Evolutionary conservation across 2,329 filamentous ascomycete species (phyloP).

Genomic region (Verticillium dahliae): DNA sequence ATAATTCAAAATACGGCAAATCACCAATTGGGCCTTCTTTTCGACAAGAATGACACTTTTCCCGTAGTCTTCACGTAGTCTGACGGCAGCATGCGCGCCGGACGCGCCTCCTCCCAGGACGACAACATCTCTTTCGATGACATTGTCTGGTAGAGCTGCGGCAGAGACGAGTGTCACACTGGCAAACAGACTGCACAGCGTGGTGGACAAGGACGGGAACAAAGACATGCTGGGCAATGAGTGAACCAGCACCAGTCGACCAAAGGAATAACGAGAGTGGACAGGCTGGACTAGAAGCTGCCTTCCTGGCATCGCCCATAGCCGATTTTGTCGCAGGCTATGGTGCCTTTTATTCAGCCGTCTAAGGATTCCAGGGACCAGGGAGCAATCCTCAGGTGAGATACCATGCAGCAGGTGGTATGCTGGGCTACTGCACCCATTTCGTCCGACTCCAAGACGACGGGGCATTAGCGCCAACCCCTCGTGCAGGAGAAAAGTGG

Average conservation of each 20-base stretch:
- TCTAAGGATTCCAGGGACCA: neutral
- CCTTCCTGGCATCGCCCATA: neutral
- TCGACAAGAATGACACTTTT: conserved; percentile 28
- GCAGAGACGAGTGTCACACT: neutral
- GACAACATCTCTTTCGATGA: conserved; percentile 22
- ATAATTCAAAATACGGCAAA: neutral
- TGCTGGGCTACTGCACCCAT: neutral
- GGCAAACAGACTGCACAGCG: neutral
- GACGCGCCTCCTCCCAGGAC: conserved; percentile 29
- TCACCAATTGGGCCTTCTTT: conserved; percentile 22
- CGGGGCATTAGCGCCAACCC: neutral
- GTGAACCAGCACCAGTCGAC: neutral
- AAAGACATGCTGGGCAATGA: neutral
- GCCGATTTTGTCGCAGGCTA: neutral
- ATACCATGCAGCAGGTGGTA: neutral
- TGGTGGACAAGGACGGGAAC: neutral
- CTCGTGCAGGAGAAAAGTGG: neutral
- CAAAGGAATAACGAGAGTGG: neutral
- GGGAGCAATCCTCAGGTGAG: neutral
- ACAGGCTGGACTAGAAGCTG: neutral
- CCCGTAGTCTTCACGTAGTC: conserved; percentile 25
- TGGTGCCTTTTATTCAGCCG: neutral
- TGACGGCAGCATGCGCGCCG: conserved; percentile 28
- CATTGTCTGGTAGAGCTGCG: neutral
- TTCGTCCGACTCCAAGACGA: neutral